Evolutionary conservation across 1,284 basidiomycete genomes (phyloP).

Genomic region (Moniliella sp.): DNA sequence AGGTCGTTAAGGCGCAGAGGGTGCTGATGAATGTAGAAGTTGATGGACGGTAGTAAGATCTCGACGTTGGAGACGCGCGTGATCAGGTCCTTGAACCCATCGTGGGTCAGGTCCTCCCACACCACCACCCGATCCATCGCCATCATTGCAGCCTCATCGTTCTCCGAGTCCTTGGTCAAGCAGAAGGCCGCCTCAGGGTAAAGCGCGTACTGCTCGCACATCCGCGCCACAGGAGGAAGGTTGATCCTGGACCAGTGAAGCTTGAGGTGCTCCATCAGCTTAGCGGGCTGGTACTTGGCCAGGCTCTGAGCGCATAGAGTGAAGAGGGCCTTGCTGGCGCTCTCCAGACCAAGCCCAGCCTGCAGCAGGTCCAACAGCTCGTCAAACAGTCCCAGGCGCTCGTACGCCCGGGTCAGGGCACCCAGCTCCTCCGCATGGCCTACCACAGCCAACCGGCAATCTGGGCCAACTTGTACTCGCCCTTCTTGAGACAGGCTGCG

Average conservation of each 20-base stretch:
- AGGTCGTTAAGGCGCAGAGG: conserved; percentile 80
- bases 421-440: conserved; percentile 60
- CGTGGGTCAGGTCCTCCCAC: conserved; percentile 92
- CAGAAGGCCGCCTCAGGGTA: conserved; percentile 96
- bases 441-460: conserved; percentile 41
- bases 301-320: conserved; percentile 83
- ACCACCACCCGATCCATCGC: conserved; percentile 99
- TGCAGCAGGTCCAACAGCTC: conserved; percentile 77
- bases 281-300: conserved; percentile 86
- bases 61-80: conserved; percentile 71
- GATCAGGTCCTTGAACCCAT: conserved; percentile 49
- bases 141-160: conserved; percentile 78
- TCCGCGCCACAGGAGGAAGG: conserved; percentile 81
- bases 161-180: conserved; percentile 93
- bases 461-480: conserved; percentile 88
- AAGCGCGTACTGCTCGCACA: conserved; percentile 80
- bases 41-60: conserved; percentile 65
- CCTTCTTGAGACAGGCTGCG: conserved; percentile 87
- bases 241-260: conserved; percentile 93
- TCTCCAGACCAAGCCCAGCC: conserved; percentile 71
- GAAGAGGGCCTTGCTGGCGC: conserved; percentile 67
- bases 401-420: conserved; percentile 62
- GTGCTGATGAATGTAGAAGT: conserved; percentile 60
- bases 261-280: conserved; percentile 97
- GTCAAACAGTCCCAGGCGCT: conserved; percentile 76